Base-by-base conservation (phyloP, 768 basidiomycete genomes). In the Cystobasidium ongulense region DNA sequence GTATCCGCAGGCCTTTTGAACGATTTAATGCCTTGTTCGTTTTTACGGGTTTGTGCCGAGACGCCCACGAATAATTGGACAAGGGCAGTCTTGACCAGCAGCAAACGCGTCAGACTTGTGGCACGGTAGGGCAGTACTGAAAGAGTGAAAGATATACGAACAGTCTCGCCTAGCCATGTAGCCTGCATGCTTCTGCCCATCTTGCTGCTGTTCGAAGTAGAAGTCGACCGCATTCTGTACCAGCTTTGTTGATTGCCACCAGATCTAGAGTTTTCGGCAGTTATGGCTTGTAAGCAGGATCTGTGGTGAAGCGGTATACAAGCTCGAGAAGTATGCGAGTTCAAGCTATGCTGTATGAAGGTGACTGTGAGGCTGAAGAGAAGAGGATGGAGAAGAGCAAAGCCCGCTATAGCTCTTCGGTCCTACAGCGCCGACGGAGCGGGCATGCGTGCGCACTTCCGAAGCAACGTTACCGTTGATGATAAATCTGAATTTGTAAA, bases 121-220 rank as follows among this genome's bases (percentile, higher is more conserved):
- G 39, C 8, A 41, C 39, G 18, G 39, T 7, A 8, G 8, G 39
- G 39, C 39, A 8, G 39, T 41, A 41, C 18, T 7, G 7, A 41
- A 18, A 41, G 8, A n/a, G n/a, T n/a, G n/a, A 46, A 13, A 46
- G 13, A 13, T 46, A 46, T 11, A 54, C 53, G 8, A 5, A 59
- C 57, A 59, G 57, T 59, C 57, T 59, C 57, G 29, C 57, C 57
- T 31, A 11, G 57, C 57, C 57, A 59, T 59, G 57, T 29, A 59
- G 57, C 57, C 21, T 59, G 57, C 57, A 59, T 59, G 57, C 29
- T 29, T 59, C 57, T 59, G 8, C 29, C 29, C 5, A 7, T 27
- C 57, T 59, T 59, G 57, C 57, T 59, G 57, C 57, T 59, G 57
- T 35, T 59, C 57, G 57, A 59, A 11, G 53, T 41, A 18, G 39